Conservation (phyloP, 1,139 yeast species). For the Diutina sp. region DNA sequence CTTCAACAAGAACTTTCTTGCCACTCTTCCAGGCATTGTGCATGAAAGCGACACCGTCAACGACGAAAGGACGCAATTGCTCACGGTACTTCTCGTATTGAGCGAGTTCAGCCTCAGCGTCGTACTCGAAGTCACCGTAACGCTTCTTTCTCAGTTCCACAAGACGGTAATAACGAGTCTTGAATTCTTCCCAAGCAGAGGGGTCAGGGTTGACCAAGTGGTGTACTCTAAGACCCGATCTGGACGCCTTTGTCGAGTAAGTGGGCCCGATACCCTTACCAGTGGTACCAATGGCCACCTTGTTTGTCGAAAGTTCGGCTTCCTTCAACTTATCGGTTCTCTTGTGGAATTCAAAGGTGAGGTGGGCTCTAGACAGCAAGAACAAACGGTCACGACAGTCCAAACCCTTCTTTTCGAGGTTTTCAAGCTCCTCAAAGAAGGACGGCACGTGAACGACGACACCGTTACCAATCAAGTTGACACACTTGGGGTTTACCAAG, state of each 20-base stretch:
- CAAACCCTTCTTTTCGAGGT: slow-evolving; percentile 71
- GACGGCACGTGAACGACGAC: slow-evolving; percentile 95
- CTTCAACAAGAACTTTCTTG: slow-evolving; percentile 87
- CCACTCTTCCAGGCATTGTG: slow-evolving; percentile 68
- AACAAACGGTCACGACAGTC: slow-evolving; percentile 72
- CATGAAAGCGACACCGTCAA: slow-evolving; percentile 84
- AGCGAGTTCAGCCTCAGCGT: slow-evolving; percentile 65
- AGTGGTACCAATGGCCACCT: slow-evolving; percentile 94
- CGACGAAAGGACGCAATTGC: slow-evolving; percentile 75
- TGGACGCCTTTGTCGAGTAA: slow-evolving; percentile 89
- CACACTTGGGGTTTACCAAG: slow-evolving; percentile 82
- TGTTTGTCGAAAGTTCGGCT: slow-evolving; percentile 72
- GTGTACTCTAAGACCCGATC: slow-evolving; percentile 95
- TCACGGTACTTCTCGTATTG: slow-evolving; percentile 69
- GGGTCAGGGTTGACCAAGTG: slow-evolving; percentile 85
- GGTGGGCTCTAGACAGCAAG: slow-evolving; percentile 86
- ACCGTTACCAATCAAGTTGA: slow-evolving; percentile 87
- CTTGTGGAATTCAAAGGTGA: slow-evolving; percentile 96
- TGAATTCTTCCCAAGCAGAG: slow-evolving; percentile 89
- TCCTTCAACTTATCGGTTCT: slow-evolving; percentile 92
- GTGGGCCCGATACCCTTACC: slow-evolving; percentile 99
- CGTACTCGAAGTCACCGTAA: slow-evolving; percentile 88
- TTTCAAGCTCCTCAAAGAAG: slow-evolving; percentile 74
- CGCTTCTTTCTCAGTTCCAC: slow-evolving; percentile 73
- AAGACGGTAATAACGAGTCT: slow-evolving; percentile 61